Percentiles rank a stretch among this genome's conserved stretches.
phyloP scores from a whole-genome alignment of 352 stramenopile species.

The Phytopythium litorale region DNA sequence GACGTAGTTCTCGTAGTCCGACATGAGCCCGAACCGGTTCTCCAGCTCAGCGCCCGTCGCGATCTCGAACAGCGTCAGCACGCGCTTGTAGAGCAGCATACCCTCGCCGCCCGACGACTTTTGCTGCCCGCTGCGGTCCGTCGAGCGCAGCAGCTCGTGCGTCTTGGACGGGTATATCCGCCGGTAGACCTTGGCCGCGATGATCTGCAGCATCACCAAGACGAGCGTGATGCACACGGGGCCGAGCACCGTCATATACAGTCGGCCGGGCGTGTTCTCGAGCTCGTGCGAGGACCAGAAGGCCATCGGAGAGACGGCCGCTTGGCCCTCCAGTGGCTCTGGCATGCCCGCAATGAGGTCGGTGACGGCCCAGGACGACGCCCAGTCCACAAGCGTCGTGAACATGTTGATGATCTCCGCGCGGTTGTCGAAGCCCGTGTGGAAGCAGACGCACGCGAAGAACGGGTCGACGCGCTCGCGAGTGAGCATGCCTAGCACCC shows the following conservation, averaged over 20 bases:
- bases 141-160: background rate
- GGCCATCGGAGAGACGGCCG: constrained; percentile 25
- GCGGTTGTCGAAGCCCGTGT: constrained; percentile 20
- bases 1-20: constrained; percentile 36
- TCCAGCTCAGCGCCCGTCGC: constrained; percentile 18
- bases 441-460: constrained; percentile 25
- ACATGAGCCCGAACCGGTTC: constrained; percentile 33
- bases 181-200: constrained; percentile 22
- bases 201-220: constrained; percentile 21
- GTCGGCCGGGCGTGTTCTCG: constrained; percentile 7
- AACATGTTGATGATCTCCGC: constrained; percentile 14
- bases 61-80: constrained; percentile 26
- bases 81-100: constrained; percentile 8
- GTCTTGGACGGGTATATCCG: constrained; percentile 13
- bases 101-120: background rate
- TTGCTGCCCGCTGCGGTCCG: background rate
- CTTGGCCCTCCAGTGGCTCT: constrained; percentile 15
- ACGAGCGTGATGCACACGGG: constrained; percentile 22
- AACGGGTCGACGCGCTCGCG: constrained; percentile 29
- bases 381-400: constrained; percentile 9
- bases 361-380: constrained; percentile 13
- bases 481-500: constrained; percentile 17
- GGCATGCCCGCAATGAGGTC: constrained; percentile 7
- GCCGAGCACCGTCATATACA: constrained; percentile 14
- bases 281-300: constrained; percentile 23